Evolutionary conservation across 2,329 filamentous ascomycete species (phyloP).

Genomic region (Fusarium abutilonis): DNA sequence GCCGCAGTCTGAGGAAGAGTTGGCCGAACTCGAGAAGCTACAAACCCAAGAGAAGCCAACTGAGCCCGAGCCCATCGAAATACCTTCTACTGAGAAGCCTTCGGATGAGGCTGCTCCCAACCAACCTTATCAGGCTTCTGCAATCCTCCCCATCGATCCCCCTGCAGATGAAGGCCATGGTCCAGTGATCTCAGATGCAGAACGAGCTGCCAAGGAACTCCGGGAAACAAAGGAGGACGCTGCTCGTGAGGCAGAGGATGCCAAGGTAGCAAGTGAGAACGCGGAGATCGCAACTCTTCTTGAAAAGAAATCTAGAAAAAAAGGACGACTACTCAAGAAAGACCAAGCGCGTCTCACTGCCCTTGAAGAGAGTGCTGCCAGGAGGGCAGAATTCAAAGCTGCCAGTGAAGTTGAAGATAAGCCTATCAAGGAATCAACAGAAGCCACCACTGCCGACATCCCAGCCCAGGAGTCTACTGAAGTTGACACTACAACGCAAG

Average conservation of each 20-base stretch:
- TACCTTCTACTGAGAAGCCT: neutral
- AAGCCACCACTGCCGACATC: slow-evolving; percentile 7
- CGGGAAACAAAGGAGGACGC: slow-evolving; percentile 35
- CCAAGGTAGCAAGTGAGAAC: slow-evolving; percentile 40
- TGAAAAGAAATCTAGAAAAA: slow-evolving; percentile 51
- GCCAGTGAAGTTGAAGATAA: slow-evolving; percentile 38
- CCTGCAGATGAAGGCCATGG: slow-evolving; percentile 26
- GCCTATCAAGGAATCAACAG: slow-evolving; percentile 21
- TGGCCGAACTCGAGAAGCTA: too few relatives aligned
- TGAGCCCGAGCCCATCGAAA: too few relatives aligned
- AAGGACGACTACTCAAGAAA: slow-evolving; percentile 39
- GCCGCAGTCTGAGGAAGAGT: too few relatives aligned
- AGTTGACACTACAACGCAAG: neutral
- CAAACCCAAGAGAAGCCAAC: too few relatives aligned
- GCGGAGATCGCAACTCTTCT: slow-evolving; percentile 52
- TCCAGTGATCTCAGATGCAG: slow-evolving; percentile 46
- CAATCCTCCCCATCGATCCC: neutral
- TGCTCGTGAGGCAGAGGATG: slow-evolving; percentile 38
- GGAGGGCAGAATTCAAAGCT: slow-evolving; percentile 44
- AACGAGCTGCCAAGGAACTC: slow-evolving; percentile 21
- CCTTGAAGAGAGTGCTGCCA: slow-evolving; percentile 38
- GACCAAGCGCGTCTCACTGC: slow-evolving; percentile 32
- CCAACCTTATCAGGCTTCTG: neutral
- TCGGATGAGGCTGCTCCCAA: slow-evolving; percentile 1
- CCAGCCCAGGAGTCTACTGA: neutral